Base-by-base conservation (phyloP, 352 stramenopile species). In the Thraustochytrium sp. region DNA sequence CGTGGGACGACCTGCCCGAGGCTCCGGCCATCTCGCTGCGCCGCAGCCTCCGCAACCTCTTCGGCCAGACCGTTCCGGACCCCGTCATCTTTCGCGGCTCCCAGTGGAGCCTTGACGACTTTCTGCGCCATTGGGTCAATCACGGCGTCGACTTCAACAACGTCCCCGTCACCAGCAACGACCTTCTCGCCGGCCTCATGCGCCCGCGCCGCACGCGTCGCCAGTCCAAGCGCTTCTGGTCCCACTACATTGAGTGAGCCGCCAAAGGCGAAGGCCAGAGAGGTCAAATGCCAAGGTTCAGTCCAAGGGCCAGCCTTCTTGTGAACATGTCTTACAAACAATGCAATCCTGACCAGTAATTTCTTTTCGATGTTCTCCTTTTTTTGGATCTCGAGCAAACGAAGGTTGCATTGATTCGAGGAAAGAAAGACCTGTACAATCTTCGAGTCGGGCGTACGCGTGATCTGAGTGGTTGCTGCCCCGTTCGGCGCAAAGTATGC, bases 71-170 rank as follows among this genome's bases (percentile, higher is more conserved):
- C 11, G 36, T 80, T 11, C 13, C 11, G 13, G 68, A 80, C 31
- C 68, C 68, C 5, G 68, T 80, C 1, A 44, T 68, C 26, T 53
- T 80, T 1, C 48, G 46, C 26, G 48, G 46, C 68, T 26, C 37
- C 13, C 31, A 55, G 34, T 80, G 68, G 68, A 65, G 48, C 38
- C 37, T 80, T 0, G 8, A 44, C 21, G 68, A 80, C 49, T 26
- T 80, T 13, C 37, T 61, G 13, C 68, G 68, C 11, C 68, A 80
- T 26, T 80, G 68, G 68, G 68, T 80, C 23, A 9, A 23, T 13
- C 31, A 46, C 21, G 68, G 68, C 9, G 40, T 63, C 26, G 68
- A 80, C 38, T 53, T 80, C 37, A 80, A 80, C 68, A 82, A 82
- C 34, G 74, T 82, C 16, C 51, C 74, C 23, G n/a, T 51, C 23